Conservation (phyloP, 257 asterid genomes). For the Asclepias syriaca region DNA sequence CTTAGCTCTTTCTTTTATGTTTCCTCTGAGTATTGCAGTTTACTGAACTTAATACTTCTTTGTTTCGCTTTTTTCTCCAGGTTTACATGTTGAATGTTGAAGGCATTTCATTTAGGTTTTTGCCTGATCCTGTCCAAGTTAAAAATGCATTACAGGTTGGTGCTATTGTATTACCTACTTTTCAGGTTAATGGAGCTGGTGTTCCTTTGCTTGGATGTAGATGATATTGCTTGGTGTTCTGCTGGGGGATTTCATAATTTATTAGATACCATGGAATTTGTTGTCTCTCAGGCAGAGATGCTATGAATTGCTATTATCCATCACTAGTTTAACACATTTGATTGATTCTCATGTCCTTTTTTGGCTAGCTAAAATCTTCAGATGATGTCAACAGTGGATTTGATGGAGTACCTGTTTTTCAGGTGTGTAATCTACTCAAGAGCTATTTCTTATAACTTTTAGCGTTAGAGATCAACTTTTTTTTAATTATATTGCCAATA, state of each 20-base stretch:
- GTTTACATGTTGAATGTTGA: slow-evolving; percentile 96
- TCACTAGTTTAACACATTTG: slow-evolving; percentile 4
- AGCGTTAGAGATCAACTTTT: neutral
- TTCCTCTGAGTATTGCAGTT: neutral
- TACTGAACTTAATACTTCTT: neutral
- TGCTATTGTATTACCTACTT: neutral
- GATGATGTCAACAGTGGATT: slow-evolving; percentile 54
- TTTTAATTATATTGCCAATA: neutral
- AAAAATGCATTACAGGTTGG: slow-evolving; percentile 90
- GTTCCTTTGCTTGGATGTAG: neutral
- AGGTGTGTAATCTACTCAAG: slow-evolving; percentile 38
- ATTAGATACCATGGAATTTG: neutral
- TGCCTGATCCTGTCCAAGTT: slow-evolving; percentile 93
- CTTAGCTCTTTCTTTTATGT: neutral
- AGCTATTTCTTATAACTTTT: neutral
- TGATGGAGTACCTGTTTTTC: slow-evolving; percentile 98
- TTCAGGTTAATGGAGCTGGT: neutral
- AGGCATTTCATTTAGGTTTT: slow-evolving; percentile 90
- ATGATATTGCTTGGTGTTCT: neutral
- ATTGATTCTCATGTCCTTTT: slow-evolving; percentile 12
- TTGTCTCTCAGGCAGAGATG: neutral
- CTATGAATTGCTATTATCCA: neutral
- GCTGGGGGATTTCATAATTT: neutral
- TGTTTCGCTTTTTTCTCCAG: slow-evolving; percentile 33
- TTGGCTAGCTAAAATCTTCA: slow-evolving; percentile 61